phyloP scores from a whole-genome alignment of 169 alveolate genomes.

The Condylostoma magnum region DNA sequence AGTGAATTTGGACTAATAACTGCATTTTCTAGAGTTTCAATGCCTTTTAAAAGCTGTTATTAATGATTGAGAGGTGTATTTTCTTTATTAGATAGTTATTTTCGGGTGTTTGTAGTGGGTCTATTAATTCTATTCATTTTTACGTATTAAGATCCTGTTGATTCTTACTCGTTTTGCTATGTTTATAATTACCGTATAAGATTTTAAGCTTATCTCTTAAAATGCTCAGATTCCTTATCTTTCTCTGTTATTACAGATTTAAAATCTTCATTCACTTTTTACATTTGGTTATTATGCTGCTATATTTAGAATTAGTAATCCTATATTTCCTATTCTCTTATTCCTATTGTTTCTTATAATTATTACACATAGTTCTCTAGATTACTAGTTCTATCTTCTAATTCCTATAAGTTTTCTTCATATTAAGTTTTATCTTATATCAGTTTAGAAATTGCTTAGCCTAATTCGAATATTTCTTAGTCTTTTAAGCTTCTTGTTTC shows the following conservation, averaged over 20 bases:
- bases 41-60: too few species aligned
- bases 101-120: background rate
- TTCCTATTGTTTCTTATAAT: background rate
- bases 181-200: background rate
- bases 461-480: background rate
- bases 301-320: background rate
- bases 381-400: constrained; percentile 12
- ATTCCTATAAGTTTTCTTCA: constrained; percentile 12
- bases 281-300: background rate
- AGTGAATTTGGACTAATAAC: background rate
- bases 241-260: background rate
- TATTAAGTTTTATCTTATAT: background rate
- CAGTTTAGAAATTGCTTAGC: background rate
- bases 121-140: background rate
- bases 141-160: too few species aligned
- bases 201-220: constrained; percentile 31
- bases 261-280: constrained; percentile 11
- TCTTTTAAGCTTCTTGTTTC: background rate
- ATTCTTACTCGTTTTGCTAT: background rate
- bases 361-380: background rate
- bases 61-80: too few species aligned
- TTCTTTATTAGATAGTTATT: background rate
- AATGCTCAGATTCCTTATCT: constrained; percentile 10
- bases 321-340: background rate
- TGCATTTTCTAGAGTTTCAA: too few species aligned